A percentile compares a stretch with the other conserved stretches of the same genome.
phyloP scores from a whole-genome alignment of 352 stramenopile species.

The Globisporangium iwayamae region DNA sequence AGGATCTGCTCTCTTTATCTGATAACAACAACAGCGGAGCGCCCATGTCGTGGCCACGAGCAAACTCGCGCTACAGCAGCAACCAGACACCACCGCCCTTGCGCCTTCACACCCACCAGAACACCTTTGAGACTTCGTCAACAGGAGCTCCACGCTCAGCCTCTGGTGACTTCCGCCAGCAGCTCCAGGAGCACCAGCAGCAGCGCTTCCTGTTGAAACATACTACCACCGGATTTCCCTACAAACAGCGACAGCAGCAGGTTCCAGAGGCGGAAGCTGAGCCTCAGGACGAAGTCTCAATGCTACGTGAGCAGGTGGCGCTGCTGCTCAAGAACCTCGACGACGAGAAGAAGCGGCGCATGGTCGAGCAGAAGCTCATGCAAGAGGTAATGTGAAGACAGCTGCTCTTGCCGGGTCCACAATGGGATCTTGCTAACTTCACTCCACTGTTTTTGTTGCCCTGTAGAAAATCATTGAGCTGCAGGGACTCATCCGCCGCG shows the following conservation, averaged over 20 bases:
- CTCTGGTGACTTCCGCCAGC: constrained; percentile 5
- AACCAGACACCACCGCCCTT: neutral
- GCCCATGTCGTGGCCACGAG: constrained; percentile 8
- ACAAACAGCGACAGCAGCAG: neutral
- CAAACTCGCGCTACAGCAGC: neutral
- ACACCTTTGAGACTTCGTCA: neutral
- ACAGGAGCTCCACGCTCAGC: neutral
- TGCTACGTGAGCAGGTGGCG: constrained; percentile 54
- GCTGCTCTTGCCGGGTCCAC: neutral
- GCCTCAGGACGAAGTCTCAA: constrained; percentile 27
- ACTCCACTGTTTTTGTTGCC: neutral
- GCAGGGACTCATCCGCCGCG: constrained; percentile 53
- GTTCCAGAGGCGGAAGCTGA: constrained; percentile 9
- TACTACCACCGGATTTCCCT: neutral
- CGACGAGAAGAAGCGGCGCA: constrained; percentile 63
- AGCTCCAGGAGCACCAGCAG: constrained; percentile 5
- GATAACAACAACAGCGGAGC: neutral
- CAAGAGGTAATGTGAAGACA: constrained; percentile 33
- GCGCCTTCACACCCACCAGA: neutral
- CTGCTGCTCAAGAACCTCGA: constrained; percentile 56
- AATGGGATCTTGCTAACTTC: neutral
- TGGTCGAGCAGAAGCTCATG: constrained; percentile 63
- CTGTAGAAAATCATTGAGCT: constrained; percentile 72
- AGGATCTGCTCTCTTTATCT: neutral
- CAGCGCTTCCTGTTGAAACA: constrained; percentile 11